Evolutionary conservation across 2,329 filamentous ascomycete genomes (phyloP).

Genomic region (Colletotrichum lini): DNA sequence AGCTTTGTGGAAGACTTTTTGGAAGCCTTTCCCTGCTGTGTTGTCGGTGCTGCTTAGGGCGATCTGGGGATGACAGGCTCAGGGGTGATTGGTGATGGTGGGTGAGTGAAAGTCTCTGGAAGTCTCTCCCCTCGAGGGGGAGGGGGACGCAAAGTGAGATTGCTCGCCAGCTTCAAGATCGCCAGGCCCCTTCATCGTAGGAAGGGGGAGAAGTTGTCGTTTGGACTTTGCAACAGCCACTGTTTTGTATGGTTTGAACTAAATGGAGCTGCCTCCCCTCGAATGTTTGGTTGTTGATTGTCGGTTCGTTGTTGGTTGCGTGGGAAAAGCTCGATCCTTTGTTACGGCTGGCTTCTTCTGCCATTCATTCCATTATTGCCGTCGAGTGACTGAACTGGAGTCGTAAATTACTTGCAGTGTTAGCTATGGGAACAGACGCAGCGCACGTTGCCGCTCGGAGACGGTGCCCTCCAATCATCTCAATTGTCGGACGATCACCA

Average conservation of each 20-base stretch:
- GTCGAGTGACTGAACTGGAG: not conserved
- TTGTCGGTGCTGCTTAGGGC: not conserved
- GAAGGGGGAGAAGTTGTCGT: not conserved
- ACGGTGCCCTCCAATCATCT: constrained; percentile 27
- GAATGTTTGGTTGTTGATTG: not conserved
- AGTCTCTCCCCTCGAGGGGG: not conserved
- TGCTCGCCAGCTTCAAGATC: constrained; percentile 13
- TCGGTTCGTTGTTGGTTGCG: not conserved
- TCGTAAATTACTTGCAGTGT: not conserved
- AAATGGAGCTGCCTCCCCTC: not conserved
- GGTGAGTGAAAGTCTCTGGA: not conserved
- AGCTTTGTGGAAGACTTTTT: constrained; percentile 33
- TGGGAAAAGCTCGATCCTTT: not conserved
- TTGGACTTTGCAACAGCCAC: constrained; percentile 5
- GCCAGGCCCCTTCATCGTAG: not conserved
- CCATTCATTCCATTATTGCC: not conserved
- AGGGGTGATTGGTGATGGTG: constrained; percentile 13
- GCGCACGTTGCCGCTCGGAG: constrained; percentile 3
- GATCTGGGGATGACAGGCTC: constrained; percentile 34
- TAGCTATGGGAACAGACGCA: constrained; percentile 24
- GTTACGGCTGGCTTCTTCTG: constrained; percentile 11
- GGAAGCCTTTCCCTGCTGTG: constrained; percentile 29
- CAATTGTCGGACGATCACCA: constrained; percentile 35
- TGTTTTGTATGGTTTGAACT: not conserved
- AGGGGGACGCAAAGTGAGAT: not conserved